phyloP scores from a whole-genome alignment of 192 early-diverging fungal genomes.

The Haplosporangium gracile region DNA sequence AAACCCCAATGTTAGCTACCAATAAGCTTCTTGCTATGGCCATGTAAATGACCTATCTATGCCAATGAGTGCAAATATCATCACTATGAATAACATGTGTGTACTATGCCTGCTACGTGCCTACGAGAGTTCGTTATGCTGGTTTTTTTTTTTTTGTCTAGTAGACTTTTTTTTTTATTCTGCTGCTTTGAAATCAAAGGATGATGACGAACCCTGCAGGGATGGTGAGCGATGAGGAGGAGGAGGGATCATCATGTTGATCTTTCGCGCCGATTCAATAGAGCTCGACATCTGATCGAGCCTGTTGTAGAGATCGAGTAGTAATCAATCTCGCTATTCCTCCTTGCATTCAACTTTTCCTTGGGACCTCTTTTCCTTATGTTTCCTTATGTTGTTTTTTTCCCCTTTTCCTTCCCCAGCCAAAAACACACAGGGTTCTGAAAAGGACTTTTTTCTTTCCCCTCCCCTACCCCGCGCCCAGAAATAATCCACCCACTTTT shows the following conservation, averaged over 20 bases:
- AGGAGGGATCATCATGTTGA: background rate
- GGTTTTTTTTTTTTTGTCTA: background rate
- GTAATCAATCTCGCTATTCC: background rate
- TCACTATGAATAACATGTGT: no score
- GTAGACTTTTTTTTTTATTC: background rate
- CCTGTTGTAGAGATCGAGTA: background rate
- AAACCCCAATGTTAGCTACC: background rate
- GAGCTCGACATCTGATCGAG: background rate
- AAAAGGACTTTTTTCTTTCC: background rate
- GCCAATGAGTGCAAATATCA: no score
- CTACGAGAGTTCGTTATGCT: background rate
- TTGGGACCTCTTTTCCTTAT: background rate
- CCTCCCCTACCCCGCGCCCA: background rate
- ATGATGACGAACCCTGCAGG: background rate
- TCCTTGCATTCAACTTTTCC: background rate
- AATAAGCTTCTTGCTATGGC: no score
- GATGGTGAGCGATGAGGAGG: background rate
- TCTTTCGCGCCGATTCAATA: constrained; percentile 4
- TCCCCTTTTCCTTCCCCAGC: background rate
- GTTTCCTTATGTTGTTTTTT: background rate
- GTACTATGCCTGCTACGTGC: no score
- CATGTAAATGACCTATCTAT: background rate
- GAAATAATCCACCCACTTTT: background rate
- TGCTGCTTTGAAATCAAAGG: background rate
- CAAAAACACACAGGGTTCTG: background rate